Conservation (phyloP, 345 rosid species). For the Camelina sativa region DNA sequence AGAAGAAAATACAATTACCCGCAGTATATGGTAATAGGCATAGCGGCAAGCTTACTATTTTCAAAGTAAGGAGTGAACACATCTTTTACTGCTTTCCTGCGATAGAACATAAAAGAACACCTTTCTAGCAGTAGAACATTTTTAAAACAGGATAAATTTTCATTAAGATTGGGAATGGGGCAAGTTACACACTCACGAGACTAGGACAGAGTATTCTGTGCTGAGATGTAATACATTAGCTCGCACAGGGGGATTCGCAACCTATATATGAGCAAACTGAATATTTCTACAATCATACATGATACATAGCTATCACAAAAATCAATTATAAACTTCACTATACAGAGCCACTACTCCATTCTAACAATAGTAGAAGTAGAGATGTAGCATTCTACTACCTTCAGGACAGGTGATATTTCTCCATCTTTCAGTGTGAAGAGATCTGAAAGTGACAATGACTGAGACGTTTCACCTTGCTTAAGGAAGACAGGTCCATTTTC, state of each 20-base stretch:
- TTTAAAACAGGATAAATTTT: neutral
- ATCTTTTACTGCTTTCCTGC: slow-evolving; percentile 67
- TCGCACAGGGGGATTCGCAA: slow-evolving; percentile 87
- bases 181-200: slow-evolving; percentile 65
- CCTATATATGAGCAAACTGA: slow-evolving; percentile 49
- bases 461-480: slow-evolving; percentile 88
- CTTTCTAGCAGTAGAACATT: neutral
- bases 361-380: neutral
- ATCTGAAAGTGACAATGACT: slow-evolving; percentile 79
- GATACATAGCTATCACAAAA: slow-evolving; percentile 12
- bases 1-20: neutral
- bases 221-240: slow-evolving; percentile 82
- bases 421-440: slow-evolving; percentile 75
- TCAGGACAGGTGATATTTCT: slow-evolving; percentile 63
- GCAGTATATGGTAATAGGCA: neutral
- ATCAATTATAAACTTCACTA: neutral
- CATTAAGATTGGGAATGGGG: slow-evolving; percentile 35
- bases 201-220: slow-evolving; percentile 66
- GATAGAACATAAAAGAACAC: slow-evolving; percentile 17
- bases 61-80: slow-evolving; percentile 64
- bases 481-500: slow-evolving; percentile 75
- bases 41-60: slow-evolving; percentile 59
- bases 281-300: slow-evolving; percentile 5
- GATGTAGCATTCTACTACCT: slow-evolving; percentile 55
- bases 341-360: slow-evolving; percentile 9